Percentiles rank a stretch among this genome's conserved stretches.
Evolutionary conservation across 1,284 basidiomycete species (phyloP).

Genomic region (Fomitiporia mediterranea): DNA sequence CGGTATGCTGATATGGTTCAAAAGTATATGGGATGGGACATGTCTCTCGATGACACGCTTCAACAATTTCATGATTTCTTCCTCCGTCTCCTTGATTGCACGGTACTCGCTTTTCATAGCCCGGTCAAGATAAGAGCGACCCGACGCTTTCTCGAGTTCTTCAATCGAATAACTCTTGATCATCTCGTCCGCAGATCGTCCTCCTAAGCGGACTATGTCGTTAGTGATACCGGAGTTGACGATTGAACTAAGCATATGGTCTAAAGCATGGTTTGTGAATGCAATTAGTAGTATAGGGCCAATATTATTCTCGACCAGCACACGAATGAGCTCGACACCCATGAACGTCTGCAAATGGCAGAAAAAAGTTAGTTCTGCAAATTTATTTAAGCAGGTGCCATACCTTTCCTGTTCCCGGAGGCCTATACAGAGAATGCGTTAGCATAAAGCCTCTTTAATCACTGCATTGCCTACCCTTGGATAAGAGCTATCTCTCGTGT

Average conservation of each 20-base stretch:
- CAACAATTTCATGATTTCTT: constrained; percentile 2
- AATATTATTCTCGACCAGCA: constrained; percentile 48
- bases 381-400: background rate
- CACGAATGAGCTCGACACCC: constrained; percentile 59
- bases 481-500: constrained; percentile 58
- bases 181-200: constrained; percentile 52
- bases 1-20: background rate
- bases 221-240: constrained; percentile 57
- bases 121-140: constrained; percentile 38
- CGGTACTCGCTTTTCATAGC: constrained; percentile 2
- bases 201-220: constrained; percentile 60
- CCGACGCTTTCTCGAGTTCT: constrained; percentile 42
- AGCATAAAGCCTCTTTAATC: background rate
- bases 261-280: constrained; percentile 73
- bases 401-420: constrained; percentile 75
- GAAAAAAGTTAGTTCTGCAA: too few species aligned
- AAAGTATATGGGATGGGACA: background rate
- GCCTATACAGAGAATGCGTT: constrained; percentile 34
- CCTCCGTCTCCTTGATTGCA: constrained; percentile 2
- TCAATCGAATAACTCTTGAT: constrained; percentile 57
- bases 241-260: constrained; percentile 60
- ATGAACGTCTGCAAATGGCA: constrained; percentile 64
- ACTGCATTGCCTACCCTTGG: constrained; percentile 52
- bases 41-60: background rate
- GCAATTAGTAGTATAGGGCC: constrained; percentile 64